Conservation (phyloP, 2,329 filamentous ascomycete species). For the Xylariaceae sp. region DNA sequence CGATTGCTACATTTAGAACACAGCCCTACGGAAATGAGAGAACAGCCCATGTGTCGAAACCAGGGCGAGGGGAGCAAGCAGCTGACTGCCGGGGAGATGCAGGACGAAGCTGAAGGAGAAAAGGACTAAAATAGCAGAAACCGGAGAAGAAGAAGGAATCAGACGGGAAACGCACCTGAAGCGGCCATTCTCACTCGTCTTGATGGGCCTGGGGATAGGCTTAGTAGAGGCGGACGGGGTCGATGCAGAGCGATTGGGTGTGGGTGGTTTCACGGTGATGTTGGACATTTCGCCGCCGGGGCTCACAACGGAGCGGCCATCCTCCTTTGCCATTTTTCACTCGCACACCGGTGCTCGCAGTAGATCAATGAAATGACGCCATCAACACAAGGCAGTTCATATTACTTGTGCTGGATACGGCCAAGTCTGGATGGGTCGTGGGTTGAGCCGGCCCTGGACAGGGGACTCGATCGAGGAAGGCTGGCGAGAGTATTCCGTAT, state of each 20-base stretch:
- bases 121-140: background rate
- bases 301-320: constrained; percentile 61
- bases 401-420: constrained; percentile 16
- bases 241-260: constrained; percentile 32
- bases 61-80: background rate
- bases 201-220: constrained; percentile 46
- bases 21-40: background rate
- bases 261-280: constrained; percentile 54
- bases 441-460: background rate
- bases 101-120: background rate
- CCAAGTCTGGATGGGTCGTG: background rate
- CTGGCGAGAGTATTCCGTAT: background rate
- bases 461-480: constrained; percentile 2
- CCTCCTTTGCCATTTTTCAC: constrained; percentile 61
- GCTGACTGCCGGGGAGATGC: background rate
- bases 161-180: constrained; percentile 37
- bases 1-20: background rate
- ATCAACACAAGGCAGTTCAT: constrained; percentile 24
- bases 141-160: background rate
- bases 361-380: constrained; percentile 27
- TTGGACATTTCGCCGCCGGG: constrained; percentile 62
- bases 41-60: background rate
- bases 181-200: constrained; percentile 49
- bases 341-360: constrained; percentile 26
- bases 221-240: constrained; percentile 28